Evolutionary conservation across 768 basidiomycete genomes (phyloP), one percentile per base, ranked within the genome.

Genomic region (Dendrothele bispora): DNA sequence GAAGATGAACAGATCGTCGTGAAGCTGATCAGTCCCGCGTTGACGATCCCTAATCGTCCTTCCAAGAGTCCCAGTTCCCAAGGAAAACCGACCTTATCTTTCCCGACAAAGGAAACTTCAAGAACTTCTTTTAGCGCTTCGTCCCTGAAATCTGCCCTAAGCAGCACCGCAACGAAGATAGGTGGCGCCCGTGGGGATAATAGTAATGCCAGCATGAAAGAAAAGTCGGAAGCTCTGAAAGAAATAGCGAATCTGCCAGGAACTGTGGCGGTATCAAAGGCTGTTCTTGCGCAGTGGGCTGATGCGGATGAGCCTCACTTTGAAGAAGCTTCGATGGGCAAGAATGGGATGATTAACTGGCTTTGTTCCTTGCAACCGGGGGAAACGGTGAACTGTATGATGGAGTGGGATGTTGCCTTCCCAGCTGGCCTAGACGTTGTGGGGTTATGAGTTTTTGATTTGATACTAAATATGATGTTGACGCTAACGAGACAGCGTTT

Each of bases 341-440:
- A 51, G 36, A 62, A 68, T 28, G 66, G 68, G 12, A 66, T 59
- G 51, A 54, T 72, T 30, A 53, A 58, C 36, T 71, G 70, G 68
- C 41, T 63, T 21, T 68, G 64, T 27, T 27, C 54, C 6, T 54
- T 72, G 7, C 62, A 64, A 1, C 45, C 64, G 12, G 66, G 70
- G 52, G 62, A 55, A 5, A 71, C 64, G 50, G 20, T 72, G 1
- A 62, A 60, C 25, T 44, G 71, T 25, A 30, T 56, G 24, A 36
- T 73, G 46, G 62, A 68, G 30, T 74, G 65, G 58, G 72, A 73
- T 51, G 65, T 73, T 4, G n/a, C n/a, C n/a, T n/a, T n/a, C n/a
- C n/a, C n/a, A n/a, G n/a, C n/a, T n/a, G n/a, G n/a, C n/a, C n/a
- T n/a, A n/a, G n/a, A n/a, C n/a, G n/a, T n/a, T n/a, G n/a, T n/a